Percentiles rank a stretch among this genome's conserved stretches.
phyloP scores from a whole-genome alignment of 805 yeast genomes.

The Blastobotrys muscicola region DNA sequence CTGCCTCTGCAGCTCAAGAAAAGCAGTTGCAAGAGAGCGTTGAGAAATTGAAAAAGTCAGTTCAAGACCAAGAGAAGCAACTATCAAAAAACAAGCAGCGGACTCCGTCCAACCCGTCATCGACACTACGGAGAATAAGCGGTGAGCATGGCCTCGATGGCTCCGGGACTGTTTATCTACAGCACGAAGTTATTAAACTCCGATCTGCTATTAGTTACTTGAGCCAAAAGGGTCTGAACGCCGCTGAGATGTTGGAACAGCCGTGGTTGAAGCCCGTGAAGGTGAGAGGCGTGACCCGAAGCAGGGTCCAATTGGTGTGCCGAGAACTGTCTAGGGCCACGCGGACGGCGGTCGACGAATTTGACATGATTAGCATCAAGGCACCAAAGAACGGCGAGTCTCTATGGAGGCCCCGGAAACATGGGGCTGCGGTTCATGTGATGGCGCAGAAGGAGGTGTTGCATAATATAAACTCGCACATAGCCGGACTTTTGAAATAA shows the following conservation, averaged over 20 bases:
- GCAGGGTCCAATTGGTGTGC: background rate
- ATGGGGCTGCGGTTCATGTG: too few species aligned
- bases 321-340: conserved; percentile 2
- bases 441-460: too few species aligned
- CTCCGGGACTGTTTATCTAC: conserved; percentile 3
- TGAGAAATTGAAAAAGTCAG: conserved; percentile 3
- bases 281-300: too few species aligned
- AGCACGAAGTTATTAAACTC: conserved; percentile 9
- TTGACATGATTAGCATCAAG: conserved; percentile 2
- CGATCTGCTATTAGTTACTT: conserved; percentile 6
- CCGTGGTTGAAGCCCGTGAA: background rate
- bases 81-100: conserved; percentile 8
- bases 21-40: conserved; percentile 9
- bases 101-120: background rate
- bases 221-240: background rate
- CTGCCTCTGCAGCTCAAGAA: conserved; percentile 4
- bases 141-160: too few species aligned
- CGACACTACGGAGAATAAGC: too few species aligned
- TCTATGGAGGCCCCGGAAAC: conserved; percentile 7
- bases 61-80: conserved; percentile 9
- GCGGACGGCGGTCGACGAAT: background rate
- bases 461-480: too few species aligned
- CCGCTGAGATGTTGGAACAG: background rate
- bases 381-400: background rate
- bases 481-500: too few species aligned